Base-by-base conservation (phyloP, 2,329 filamentous ascomycete species). In the Pyrenophora seminiperda region DNA sequence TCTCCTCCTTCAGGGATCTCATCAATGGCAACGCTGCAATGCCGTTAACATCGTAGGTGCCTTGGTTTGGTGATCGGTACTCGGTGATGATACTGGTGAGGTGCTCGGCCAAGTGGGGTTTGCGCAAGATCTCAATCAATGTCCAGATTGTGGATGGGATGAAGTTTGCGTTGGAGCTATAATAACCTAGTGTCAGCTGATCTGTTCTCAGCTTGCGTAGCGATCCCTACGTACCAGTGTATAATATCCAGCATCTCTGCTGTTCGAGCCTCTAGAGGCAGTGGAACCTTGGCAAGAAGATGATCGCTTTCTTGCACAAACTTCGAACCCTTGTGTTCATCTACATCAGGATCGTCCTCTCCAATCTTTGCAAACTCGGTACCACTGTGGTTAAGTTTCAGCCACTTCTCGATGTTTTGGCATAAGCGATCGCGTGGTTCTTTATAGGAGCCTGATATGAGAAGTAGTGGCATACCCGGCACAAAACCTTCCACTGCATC, bases 1-100 rank as follows among this genome's bases (percentile, higher is more conserved):
- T 52, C 40, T 72, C 68, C 11, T 56, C 54, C 7, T 60, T 54
- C 13, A 70, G 17, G 1, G 68, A 71, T 24, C 63, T 53, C 2
- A 70, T 14, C 9, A 70, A 45, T 3, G 66, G 64, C 6, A 54
- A 24, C 3, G 53, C 18, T 3, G 39, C 24, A 13, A 71, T 47
- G 3, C 45, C 32, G 0, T 33, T 22, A 3, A 69, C 41, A 47
- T 68, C 60, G 36, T 60, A 64, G 3, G 52, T 34, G 5, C 41
- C 40, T 4, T 45, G 30, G 13, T 46, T 46, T 10, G 58, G 22
- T 2, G 59, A 45, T 15, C 47, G 47, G 7, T 59, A 40, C 24
- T 50, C 45, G 13, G 18, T 39, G 13, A 65, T 47, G 7, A 53
- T 41, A 3, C 44, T 33, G 3, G 48, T 53, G 15, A 71, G 20